Conservation (phyloP, 2,329 filamentous ascomycete genomes). For the Lachnum nothofagi region DNA sequence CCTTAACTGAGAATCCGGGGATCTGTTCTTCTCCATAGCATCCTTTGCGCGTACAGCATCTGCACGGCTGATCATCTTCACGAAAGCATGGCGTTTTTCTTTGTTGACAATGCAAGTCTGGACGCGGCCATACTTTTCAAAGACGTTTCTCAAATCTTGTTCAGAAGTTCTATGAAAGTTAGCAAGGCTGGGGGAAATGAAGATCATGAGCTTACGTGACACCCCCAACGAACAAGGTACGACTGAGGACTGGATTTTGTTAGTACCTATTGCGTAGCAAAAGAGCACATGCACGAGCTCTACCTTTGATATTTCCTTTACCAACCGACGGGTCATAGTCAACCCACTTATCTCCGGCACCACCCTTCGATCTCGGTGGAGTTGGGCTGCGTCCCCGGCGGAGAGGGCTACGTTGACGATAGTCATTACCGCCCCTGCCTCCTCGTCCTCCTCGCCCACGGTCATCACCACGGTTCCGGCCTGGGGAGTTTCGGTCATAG, state of each 20-base stretch:
- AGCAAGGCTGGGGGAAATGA: constrained; percentile 16
- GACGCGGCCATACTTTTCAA: constrained; percentile 76
- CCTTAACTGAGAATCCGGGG: constrained; percentile 51
- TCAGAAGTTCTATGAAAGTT: constrained; percentile 60
- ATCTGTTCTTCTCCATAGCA: constrained; percentile 76
- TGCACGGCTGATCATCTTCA: constrained; percentile 91
- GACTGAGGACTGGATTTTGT: constrained; percentile 64
- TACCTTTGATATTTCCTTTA: constrained; percentile 69
- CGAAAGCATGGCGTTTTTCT: constrained; percentile 96
- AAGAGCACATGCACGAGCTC: constrained; percentile 3
- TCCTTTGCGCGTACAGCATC: constrained; percentile 81
- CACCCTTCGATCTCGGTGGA: constrained; percentile 42
- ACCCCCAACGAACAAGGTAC: constrained; percentile 93
- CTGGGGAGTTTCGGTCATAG: constrained; percentile 66
- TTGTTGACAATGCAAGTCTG: constrained; percentile 98
- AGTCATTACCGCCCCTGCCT: constrained; percentile 56
- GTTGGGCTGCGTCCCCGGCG: constrained; percentile 62
- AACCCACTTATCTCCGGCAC: constrained; percentile 62
- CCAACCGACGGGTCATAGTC: constrained; percentile 73
- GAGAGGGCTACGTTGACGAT: constrained; percentile 82
- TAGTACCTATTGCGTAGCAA: constrained; percentile 11
- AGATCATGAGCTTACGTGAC: constrained; percentile 63
- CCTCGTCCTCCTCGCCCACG: constrained; percentile 46
- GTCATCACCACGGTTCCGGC: constrained; percentile 54
- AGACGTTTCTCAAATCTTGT: constrained; percentile 73